Evolutionary conservation across 2,329 filamentous ascomycete species (phyloP).

Genomic region (Fusarium humuli): DNA sequence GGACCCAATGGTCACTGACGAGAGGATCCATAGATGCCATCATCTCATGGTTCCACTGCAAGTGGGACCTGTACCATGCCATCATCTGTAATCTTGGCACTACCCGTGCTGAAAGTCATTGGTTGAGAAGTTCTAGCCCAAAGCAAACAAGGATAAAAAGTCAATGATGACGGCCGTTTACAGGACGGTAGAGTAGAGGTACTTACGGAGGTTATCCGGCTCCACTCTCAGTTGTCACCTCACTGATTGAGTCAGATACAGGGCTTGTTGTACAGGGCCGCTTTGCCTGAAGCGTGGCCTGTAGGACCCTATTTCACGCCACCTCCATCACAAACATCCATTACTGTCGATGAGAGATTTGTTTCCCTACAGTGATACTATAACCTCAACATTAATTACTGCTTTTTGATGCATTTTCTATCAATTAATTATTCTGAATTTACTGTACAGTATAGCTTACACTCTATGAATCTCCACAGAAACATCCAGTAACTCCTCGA

Average conservation of each 20-base stretch:
- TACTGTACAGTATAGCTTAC: neutral
- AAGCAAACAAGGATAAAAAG: neutral
- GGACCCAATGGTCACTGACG: neutral
- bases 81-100: slow-evolving; percentile 4
- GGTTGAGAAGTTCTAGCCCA: neutral
- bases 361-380: neutral
- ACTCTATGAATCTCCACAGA: neutral
- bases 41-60: slow-evolving; percentile 26
- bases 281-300: neutral
- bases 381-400: no score
- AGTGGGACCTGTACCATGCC: slow-evolving; percentile 22
- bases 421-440: no score
- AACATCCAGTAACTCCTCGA: slow-evolving; percentile 18
- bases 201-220: neutral
- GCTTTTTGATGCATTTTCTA: no score
- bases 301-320: slow-evolving; percentile 1
- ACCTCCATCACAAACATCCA: neutral
- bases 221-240: neutral
- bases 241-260: slow-evolving; percentile 1
- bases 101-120: neutral
- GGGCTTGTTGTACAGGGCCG: neutral
- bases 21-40: slow-evolving; percentile 26
- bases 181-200: neutral
- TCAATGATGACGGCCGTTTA: neutral
- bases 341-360: neutral